Evolutionary conservation across 1,284 basidiomycete genomes (phyloP), one percentile per base, ranked within the genome.

Genomic region (Malassezia furfur): DNA sequence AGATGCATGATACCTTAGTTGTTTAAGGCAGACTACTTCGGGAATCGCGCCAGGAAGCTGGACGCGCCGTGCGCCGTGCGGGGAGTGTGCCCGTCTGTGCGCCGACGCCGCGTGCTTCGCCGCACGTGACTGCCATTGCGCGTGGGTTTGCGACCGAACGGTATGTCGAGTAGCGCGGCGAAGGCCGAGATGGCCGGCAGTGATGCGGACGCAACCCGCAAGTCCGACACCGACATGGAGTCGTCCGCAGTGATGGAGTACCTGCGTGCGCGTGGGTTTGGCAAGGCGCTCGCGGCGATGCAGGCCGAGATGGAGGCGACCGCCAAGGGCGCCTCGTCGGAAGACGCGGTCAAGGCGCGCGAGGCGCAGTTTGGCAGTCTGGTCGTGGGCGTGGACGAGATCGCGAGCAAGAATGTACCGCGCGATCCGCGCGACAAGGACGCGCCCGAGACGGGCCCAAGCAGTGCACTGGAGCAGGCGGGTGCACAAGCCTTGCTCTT

Each of bases 401-500:
- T 61, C 40, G 66, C 60, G 38, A 51, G 48, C 36, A 74, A 67
- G 59, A 70, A 66, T 40, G 69, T 70, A 8, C 70, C 70, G 9
- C 51, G 67, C 3, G 68, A 68, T 15, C 59, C 51, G n/a, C 52
- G 66, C 77, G 60, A 67, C 43, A 66, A 63, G 38, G 66, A 68
- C 37, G 57, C 55, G 9, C 50, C 46, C 2, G 55, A 57, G 6
- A 15, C 50, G 1, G 50, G 55, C 28, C 37, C 50, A 5, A 39
- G 50, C 52, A 80, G 80, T 57, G 79, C 70, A 48, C 61, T 65
- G 19, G 56, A 61, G 30, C 51, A 58, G 17, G 63, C 65, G 8
- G 85, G 86, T 1, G 87, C 88, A 64, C 87, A 89, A 60, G 84
- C 86, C 41, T 78, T 88, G 38, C 82, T 87, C 15, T 78, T 87